Evolutionary conservation across 2,329 filamentous ascomycete genomes (phyloP).

Genomic region (Fusarium clavum): DNA sequence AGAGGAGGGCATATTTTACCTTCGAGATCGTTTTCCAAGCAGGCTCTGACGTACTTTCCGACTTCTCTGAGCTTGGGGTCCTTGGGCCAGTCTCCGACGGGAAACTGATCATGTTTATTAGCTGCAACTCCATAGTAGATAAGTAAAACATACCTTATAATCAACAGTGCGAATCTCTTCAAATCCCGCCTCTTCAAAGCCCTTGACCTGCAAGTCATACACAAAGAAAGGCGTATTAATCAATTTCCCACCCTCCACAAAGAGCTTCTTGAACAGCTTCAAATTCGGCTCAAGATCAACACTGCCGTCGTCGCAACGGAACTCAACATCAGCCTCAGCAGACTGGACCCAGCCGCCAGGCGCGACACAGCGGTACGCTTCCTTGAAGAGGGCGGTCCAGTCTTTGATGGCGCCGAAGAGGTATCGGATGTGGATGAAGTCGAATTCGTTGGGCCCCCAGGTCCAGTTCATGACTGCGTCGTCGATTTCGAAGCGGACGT

Average conservation of each 20-base stretch:
- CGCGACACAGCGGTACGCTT: constrained; percentile 18
- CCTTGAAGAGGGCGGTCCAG: constrained; percentile 10
- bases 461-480: constrained; percentile 26
- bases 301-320: constrained; percentile 19
- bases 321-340: constrained; percentile 23
- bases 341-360: constrained; percentile 29
- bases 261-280: neutral
- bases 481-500: constrained; percentile 26
- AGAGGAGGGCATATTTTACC: neutral
- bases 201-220: constrained; percentile 2
- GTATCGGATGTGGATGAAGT: constrained; percentile 31
- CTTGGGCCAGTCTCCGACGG: constrained; percentile 28
- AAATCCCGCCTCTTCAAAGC: neutral
- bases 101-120: neutral
- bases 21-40: constrained; percentile 41
- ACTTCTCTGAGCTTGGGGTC: constrained; percentile 17
- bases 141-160: neutral
- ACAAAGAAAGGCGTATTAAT: constrained; percentile 3
- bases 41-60: constrained; percentile 12
- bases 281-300: neutral
- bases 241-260: neutral
- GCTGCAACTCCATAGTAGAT: neutral
- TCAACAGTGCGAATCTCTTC: neutral
- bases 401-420: constrained; percentile 22
- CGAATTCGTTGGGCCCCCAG: constrained; percentile 7